phyloP scores from a whole-genome alignment of 352 stramenopile genomes.

The Phytophthora tentaculata region DNA sequence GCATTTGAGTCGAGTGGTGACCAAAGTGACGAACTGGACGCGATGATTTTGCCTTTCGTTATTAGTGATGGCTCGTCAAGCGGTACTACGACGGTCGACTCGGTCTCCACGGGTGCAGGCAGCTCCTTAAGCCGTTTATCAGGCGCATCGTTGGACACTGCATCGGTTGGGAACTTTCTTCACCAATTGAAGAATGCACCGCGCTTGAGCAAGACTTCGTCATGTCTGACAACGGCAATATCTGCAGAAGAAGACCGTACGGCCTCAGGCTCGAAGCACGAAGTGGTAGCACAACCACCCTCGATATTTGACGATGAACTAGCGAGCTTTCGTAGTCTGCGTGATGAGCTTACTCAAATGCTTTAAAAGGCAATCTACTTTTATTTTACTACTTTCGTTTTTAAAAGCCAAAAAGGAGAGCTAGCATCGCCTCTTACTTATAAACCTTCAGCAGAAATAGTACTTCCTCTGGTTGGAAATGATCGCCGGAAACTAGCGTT shows the following conservation, averaged over 20 bases:
- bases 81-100: slow-evolving; percentile 56
- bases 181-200: slow-evolving; percentile 83
- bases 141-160: slow-evolving; percentile 52
- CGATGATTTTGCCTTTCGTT: slow-evolving; percentile 72
- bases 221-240: not conserved
- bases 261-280: slow-evolving; percentile 5
- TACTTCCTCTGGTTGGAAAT: too few species aligned
- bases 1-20: not conserved
- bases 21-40: slow-evolving; percentile 30
- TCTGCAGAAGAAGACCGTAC: slow-evolving; percentile 5
- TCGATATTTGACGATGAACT: slow-evolving; percentile 83
- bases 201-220: slow-evolving; percentile 38
- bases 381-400: too few species aligned
- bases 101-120: slow-evolving; percentile 28
- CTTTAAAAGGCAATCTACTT: slow-evolving; percentile 27
- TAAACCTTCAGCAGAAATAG: too few species aligned
- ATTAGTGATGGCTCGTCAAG: slow-evolving; percentile 52
- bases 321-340: slow-evolving; percentile 67
- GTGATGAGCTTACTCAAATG: slow-evolving; percentile 65
- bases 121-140: slow-evolving; percentile 14
- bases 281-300: slow-evolving; percentile 6
- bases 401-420: too few species aligned
- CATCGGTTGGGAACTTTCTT: slow-evolving; percentile 78
- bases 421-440: too few species aligned
- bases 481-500: too few species aligned